phyloP scores from a whole-genome alignment of 257 asterid species.

The Paraleonurus japonicus region DNA sequence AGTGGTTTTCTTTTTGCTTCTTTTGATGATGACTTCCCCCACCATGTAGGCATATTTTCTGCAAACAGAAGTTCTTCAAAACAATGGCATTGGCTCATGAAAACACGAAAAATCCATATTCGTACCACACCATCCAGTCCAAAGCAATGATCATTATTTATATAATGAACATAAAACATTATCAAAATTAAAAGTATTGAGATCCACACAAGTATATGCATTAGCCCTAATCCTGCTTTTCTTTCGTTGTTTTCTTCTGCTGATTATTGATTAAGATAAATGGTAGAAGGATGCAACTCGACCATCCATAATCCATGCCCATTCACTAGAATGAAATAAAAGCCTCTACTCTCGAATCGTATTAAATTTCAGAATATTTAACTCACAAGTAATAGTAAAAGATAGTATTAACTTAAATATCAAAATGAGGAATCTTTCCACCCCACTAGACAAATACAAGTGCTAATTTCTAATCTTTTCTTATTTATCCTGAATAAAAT shows the following conservation, averaged over 20 bases:
- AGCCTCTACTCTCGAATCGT: conserved; percentile 5
- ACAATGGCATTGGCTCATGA: conserved; percentile 15
- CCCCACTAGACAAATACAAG: conserved; percentile 22
- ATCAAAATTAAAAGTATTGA: conserved; percentile 1
- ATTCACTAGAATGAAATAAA: conserved; percentile 22
- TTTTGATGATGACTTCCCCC: conserved; percentile 89
- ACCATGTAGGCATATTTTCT: conserved; percentile 95
- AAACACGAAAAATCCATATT: conserved; percentile 4
- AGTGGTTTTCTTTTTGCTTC: conserved; percentile 74
- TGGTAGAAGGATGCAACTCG: conserved; percentile 9
- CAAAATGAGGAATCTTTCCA: conserved; percentile 25
- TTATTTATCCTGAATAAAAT: neutral
- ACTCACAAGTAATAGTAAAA: conserved; percentile 23
- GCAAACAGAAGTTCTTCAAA: conserved; percentile 29
- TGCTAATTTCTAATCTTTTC: conserved; percentile 22
- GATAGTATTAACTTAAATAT: conserved; percentile 3
- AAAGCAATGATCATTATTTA: neutral
- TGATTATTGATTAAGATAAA: conserved; percentile 10
- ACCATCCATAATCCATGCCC: conserved; percentile 18
- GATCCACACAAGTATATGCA: conserved; percentile 19
- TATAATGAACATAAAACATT: neutral
- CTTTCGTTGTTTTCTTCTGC: neutral
- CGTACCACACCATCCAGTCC: neutral
- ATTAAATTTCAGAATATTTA: conserved; percentile 27
- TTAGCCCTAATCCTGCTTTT: conserved; percentile 16